Evolutionary conservation across 73 alveolate species (phyloP).

Genomic region (Paramecium pentaurelia): DNA sequence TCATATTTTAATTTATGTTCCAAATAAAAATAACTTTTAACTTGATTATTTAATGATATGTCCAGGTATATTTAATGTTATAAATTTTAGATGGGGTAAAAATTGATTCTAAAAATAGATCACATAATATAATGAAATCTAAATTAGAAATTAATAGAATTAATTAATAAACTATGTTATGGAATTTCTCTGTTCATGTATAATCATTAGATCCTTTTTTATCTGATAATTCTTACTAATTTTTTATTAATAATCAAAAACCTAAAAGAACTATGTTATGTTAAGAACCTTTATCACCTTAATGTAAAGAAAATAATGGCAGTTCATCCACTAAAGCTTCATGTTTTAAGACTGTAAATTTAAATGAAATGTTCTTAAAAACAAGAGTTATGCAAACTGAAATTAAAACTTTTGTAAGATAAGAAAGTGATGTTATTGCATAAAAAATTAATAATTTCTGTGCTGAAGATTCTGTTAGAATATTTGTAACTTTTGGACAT

Average conservation of each 20-base stretch:
- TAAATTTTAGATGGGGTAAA: not conserved
- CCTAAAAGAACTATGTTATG: not conserved
- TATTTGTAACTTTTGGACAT: constrained; percentile 49
- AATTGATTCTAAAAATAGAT: constrained; percentile 3
- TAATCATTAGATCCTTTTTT: constrained; percentile 39
- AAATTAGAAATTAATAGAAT: constrained; percentile 45
- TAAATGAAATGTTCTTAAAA: constrained; percentile 26
- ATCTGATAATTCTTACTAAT: constrained; percentile 19
- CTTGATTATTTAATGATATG: constrained; percentile 3
- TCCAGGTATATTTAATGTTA: not conserved
- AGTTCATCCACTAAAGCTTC: not conserved
- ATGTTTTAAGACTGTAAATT: not conserved
- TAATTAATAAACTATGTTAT: not conserved
- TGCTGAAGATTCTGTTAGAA: constrained; percentile 48
- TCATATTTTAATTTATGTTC: constrained; percentile 33
- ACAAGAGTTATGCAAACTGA: constrained; percentile 28
- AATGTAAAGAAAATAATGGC: constrained; percentile 3
- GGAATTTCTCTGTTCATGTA: constrained; percentile 45
- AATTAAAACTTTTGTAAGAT: not conserved
- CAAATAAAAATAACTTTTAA: constrained; percentile 10
- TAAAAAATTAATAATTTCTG: constrained; percentile 18
- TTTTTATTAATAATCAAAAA: constrained; percentile 23
- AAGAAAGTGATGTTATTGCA: constrained; percentile 29
- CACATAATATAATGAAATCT: constrained; percentile 14
- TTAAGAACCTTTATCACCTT: constrained; percentile 44